Evolutionary conservation across 179 eudicot genomes (phyloP).

Genomic region (Gypsophila paniculata): DNA sequence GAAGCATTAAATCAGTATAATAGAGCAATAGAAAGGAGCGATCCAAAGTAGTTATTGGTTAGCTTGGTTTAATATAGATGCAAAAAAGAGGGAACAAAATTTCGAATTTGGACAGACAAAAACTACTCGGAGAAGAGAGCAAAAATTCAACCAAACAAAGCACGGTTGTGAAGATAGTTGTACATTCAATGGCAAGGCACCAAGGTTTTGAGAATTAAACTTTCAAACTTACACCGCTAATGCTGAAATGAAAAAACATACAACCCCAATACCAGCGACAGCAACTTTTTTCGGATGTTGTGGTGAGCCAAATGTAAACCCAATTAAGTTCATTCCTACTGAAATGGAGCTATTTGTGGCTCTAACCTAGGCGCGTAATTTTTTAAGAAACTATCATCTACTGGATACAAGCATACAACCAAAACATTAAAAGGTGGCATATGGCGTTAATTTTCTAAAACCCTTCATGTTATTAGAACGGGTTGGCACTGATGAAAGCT

Average conservation of each 20-base stretch:
- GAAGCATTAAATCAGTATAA: neutral
- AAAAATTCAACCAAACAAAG: neutral
- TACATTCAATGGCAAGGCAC: neutral
- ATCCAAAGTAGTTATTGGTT: neutral
- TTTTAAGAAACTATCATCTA: neutral
- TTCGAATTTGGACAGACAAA: neutral
- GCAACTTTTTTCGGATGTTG: too few relatives aligned
- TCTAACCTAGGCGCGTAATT: neutral
- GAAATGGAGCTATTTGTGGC: neutral
- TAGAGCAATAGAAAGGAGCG: neutral
- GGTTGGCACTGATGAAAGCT: neutral
- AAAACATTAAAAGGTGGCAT: neutral
- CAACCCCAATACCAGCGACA: too few relatives aligned
- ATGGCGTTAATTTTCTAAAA: neutral
- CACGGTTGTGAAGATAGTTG: neutral
- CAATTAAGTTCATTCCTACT: neutral
- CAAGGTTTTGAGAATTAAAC: neutral
- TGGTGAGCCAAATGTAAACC: neutral
- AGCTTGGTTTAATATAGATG: too few relatives aligned
- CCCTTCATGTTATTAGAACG: neutral
- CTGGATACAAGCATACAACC: neutral
- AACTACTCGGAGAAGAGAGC: neutral
- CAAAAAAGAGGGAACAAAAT: neutral
- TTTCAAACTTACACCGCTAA: neutral
- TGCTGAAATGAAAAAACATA: neutral